Conservation (phyloP, 2,329 filamentous ascomycete species). For the Trichoderma citrinoviride region DNA sequence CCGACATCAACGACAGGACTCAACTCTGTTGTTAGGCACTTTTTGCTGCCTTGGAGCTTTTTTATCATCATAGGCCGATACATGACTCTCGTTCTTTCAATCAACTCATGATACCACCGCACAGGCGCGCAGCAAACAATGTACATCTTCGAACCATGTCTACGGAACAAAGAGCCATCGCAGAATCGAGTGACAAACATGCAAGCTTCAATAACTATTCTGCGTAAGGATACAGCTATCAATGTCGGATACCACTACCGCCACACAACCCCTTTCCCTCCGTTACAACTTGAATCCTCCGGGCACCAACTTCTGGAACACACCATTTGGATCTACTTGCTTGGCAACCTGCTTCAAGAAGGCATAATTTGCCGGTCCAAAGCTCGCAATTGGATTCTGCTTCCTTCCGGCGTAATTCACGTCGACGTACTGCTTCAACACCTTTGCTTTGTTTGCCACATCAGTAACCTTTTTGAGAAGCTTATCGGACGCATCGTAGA, state of each 20-base stretch:
- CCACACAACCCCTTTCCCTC: background rate
- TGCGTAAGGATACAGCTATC: background rate
- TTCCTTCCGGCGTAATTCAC: constrained; percentile 10
- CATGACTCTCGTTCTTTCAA: constrained; percentile 14
- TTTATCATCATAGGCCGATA: constrained; percentile 18
- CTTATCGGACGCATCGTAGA: background rate
- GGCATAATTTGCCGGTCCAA: background rate
- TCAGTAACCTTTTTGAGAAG: background rate
- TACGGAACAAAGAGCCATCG: background rate
- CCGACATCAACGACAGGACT: too few species aligned
- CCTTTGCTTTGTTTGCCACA: background rate
- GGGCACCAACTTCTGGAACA: constrained; percentile 16
- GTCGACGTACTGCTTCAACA: constrained; percentile 15
- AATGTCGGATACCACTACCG: background rate
- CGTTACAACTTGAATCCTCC: background rate
- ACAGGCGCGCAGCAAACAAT: constrained; percentile 1
- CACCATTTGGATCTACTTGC: constrained; percentile 16
- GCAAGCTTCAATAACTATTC: background rate
- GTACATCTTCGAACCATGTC: constrained; percentile 12
- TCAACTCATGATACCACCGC: constrained; percentile 21
- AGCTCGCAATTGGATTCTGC: constrained; percentile 9
- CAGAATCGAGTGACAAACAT: too few species aligned
- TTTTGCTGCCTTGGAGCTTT: too few species aligned
- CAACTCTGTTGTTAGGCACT: too few species aligned
- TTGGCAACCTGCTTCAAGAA: background rate